Evolutionary conservation across 345 rosid genomes (phyloP).

Genomic region (Cardiospermum halicacabum): DNA sequence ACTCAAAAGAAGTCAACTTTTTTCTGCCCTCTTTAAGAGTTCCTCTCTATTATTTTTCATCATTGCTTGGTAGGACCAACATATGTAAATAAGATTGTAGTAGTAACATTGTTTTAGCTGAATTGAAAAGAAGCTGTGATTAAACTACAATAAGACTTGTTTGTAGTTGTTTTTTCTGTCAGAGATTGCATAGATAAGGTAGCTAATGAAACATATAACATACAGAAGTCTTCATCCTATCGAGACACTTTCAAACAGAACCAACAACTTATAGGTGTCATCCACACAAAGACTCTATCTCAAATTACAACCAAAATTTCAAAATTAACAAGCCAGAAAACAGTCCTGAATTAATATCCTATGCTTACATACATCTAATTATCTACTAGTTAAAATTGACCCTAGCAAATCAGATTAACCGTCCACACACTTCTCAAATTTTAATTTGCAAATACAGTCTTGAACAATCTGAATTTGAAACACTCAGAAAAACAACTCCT

Average conservation of each 20-base stretch:
- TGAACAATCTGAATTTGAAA: too few species aligned
- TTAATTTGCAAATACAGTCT: too few species aligned
- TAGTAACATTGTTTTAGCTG: too few species aligned
- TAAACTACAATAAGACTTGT: neutral
- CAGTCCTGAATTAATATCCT: neutral
- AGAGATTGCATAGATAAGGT: too few species aligned
- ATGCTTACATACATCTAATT: too few species aligned
- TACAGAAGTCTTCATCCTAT: neutral
- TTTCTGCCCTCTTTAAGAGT: neutral
- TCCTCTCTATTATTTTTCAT: neutral
- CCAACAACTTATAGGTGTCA: neutral
- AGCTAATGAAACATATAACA: neutral
- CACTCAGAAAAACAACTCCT: too few species aligned
- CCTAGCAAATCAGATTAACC: too few species aligned
- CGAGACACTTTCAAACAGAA: neutral
- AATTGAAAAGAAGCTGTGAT: neutral
- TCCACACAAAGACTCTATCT: neutral
- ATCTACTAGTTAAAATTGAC: too few species aligned
- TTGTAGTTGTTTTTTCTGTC: too few species aligned
- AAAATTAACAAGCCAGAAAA: neutral
- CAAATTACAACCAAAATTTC: neutral
- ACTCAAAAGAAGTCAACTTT: neutral
- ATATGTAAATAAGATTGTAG: neutral
- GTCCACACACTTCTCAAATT: too few species aligned
- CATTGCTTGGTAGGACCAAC: neutral